Conservation (phyloP, 176 grass and related monocot genomes). For the Rhynchospora breviuscula region DNA sequence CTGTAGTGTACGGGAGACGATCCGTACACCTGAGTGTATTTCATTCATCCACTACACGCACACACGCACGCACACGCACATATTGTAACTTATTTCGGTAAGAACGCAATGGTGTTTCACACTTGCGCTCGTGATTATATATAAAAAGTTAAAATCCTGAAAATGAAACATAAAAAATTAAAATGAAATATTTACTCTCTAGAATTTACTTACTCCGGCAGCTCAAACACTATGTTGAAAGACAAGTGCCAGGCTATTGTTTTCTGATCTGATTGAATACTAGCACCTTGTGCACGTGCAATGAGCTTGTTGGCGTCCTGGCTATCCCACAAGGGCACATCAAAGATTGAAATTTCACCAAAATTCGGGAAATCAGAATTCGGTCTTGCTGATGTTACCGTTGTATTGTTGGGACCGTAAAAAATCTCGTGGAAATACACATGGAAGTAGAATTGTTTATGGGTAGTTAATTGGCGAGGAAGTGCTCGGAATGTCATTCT, state of each 20-base stretch:
- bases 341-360: neutral
- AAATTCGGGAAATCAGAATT: neutral
- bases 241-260: neutral
- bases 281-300: neutral
- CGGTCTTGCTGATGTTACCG: too few relatives aligned
- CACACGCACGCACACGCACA: too few relatives aligned
- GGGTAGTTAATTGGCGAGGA: neutral
- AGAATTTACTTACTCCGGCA: neutral
- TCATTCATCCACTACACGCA: too few relatives aligned
- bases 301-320: neutral
- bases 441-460: neutral
- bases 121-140: too few relatives aligned
- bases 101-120: too few relatives aligned
- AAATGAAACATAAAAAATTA: too few relatives aligned
- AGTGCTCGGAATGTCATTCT: neutral
- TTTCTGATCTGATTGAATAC: neutral
- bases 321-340: neutral
- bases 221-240: neutral
- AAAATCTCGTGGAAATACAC: neutral
- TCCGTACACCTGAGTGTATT: too few relatives aligned
- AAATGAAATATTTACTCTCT: too few relatives aligned
- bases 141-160: too few relatives aligned
- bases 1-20: too few relatives aligned
- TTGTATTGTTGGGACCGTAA: neutral
- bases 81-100: too few relatives aligned